These are phyloP conservation scores for Chamaenerion angustifolium DNA, from an alignment of 345 rosid species.

Conservation along the genomic window DNA sequence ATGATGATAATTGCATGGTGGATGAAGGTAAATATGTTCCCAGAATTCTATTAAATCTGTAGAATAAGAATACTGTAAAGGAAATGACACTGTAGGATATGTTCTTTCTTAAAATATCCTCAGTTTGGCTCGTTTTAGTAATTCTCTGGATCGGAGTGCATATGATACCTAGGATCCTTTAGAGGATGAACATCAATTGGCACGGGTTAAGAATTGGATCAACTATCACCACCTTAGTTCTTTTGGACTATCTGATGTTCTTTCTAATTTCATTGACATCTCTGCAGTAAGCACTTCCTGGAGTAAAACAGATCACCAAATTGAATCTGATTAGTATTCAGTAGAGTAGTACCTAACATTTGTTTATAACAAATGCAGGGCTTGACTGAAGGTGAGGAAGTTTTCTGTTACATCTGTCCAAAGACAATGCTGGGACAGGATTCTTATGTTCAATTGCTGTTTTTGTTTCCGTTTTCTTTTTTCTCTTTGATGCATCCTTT, in stretches of 20 bases:
- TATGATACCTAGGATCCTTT: slow-evolving; percentile 72
- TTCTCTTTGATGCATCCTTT: not conserved
- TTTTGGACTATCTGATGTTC: slow-evolving; percentile 56
- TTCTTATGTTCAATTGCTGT: not conserved
- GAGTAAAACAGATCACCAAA: too few relatives aligned
- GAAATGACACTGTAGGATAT: not conserved
- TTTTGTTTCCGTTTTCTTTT: not conserved
- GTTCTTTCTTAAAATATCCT: not conserved
- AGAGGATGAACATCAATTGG: slow-evolving; percentile 72
- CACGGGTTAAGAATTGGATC: slow-evolving; percentile 79
- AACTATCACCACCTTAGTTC: slow-evolving; percentile 30
- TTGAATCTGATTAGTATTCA: too few relatives aligned
- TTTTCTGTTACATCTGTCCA: slow-evolving; percentile 5
- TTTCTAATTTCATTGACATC: slow-evolving; percentile 72
- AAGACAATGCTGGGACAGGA: slow-evolving; percentile 8
- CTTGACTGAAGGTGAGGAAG: slow-evolving; percentile 57
- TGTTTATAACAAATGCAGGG: slow-evolving; percentile 30
- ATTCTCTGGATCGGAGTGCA: slow-evolving; percentile 14
- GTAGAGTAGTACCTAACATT: not conserved
- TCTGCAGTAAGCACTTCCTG: slow-evolving; percentile 37
- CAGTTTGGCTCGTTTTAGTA: not conserved
- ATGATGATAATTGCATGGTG: slow-evolving; percentile 34
- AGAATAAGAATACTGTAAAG: too few relatives aligned
- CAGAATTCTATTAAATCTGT: too few relatives aligned
- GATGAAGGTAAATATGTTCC: slow-evolving; percentile 43